Evolutionary conservation across 2,329 filamentous ascomycete species (phyloP), one percentile per base, ranked within the genome.

Genomic region (Chaetomium olivaceum): DNA sequence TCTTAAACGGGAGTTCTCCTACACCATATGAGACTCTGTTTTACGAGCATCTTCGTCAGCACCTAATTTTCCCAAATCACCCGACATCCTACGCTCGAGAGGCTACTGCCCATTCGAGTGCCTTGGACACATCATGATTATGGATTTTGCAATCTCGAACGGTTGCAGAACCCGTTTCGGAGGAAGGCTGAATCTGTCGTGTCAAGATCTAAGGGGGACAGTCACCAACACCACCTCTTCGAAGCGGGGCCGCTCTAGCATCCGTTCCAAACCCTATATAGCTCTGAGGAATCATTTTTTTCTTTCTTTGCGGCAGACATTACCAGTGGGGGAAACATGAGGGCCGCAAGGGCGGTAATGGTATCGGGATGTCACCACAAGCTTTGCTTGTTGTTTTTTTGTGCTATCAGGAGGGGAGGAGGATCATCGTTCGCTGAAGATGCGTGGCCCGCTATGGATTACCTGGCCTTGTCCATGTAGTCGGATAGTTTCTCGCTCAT

Each of bases 121-220:
- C 75, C 71, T 78, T 77, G 77, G 76, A 77, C 75, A 78, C 72
- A 74, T 73, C 70, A 78, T 77, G 66, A 63, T 77, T 77, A 77
- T 73, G 67, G 70, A 74, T 77, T 74, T 77, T 77, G 74, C 73
- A 72, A 76, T 76, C 76, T 72, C 64, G 51, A 66, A 63, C 52
- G 67, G 64, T 64, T 68, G 69, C 67, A 51, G 65, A 62, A 56
- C 61, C 67, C 61, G 64, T 64, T 66, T 43, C 52, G 59, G 67
- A 67, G 67, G 66, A 61, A 58, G 63, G 55, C 62, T 66, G 51
- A 66, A 69, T 66, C 58, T 69, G 67, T 64, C 63, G 63, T 71
- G 67, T 71, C 68, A 66, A 64, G 68, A 72, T 72, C 69, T 72
- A 71, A 63, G 66, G 63, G 67, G 67, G 67, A 69, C 69, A 71